Evolutionary conservation across 345 rosid genomes (phyloP), one percentile per base, ranked within the genome.

Genomic region (Cardiospermum halicacabum): DNA sequence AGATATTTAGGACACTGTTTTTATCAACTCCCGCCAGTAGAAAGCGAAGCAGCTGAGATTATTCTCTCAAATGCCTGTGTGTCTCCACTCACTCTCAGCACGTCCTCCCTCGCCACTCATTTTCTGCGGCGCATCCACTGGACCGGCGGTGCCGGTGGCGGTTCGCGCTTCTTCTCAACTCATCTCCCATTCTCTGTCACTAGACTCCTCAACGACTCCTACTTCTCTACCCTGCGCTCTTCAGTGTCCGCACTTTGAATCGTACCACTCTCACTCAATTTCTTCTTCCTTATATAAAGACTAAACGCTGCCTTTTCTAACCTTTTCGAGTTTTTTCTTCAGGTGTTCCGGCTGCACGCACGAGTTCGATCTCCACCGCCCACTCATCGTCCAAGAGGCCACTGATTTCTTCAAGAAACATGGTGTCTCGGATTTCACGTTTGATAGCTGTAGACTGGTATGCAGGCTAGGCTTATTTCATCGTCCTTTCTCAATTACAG

Each of bases 321-420:
- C 7, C 13, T 36, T 7, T 37, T 65, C 51, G 47, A n/a, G 31
- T 48, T 26, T 36, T 24, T 37, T 36, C 19, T 39, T 54, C 79
- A 93, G 98, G 64, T 92, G 98, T 78, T 90, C 98, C 11, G 98
- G 98, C 5, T 93, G 98, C 67, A 80, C 89, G 22, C 98, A 93
- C 48, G 96, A 90, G 82, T 71, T 84, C 65, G 77, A 85, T 82
- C 96, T 90, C 72, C 83, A 89, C 45, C 96, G 85, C 67, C 98
- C 97, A 16, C 0, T 61, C 49, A 75, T 84, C 16, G 84, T 90
- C 16, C 85, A 88, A 7, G 98, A 90, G 77, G 97, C 91, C 62
- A 66, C 77, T 42, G 69, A 75, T 51, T 93, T 85, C 74, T 89
- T 90, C 69, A 77, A 81, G 67, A 72, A 76, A 43, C 58, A 78